Conservation (phyloP, 2,329 filamentous ascomycete genomes). For the Arthrobotrys sinensis region DNA sequence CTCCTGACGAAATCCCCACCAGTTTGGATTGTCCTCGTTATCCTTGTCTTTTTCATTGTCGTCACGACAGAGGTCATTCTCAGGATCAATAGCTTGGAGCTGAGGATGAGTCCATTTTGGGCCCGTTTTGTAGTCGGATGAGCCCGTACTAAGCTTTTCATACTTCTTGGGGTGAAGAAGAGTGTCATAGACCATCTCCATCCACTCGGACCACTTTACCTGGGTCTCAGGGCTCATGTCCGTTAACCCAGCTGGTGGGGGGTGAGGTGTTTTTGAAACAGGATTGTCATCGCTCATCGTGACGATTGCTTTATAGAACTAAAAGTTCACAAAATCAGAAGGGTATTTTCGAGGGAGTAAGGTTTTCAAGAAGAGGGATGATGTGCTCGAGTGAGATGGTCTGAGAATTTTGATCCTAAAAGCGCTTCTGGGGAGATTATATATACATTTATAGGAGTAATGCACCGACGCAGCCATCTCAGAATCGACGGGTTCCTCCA, state of each 20-base stretch:
- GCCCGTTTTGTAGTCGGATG: background rate
- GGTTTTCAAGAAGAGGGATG: no score
- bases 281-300: background rate
- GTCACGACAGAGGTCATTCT: background rate
- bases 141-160: background rate
- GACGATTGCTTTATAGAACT: no score
- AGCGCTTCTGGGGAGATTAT: no score
- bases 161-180: constrained; percentile 16
- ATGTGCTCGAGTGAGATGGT: no score
- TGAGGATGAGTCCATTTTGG: constrained; percentile 3
- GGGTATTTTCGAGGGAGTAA: no score
- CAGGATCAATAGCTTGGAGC: constrained; percentile 14
- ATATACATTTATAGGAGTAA: no score
- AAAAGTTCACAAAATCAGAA: no score
- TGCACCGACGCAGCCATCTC: no score
- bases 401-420: no score
- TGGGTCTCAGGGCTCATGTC: constrained; percentile 25
- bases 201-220: constrained; percentile 31
- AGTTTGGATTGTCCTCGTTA: background rate
- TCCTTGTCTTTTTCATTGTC: background rate
- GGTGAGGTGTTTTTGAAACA: background rate
- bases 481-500: no score
- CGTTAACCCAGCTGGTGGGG: constrained; percentile 8
- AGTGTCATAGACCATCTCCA: constrained; percentile 30
- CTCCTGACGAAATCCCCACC: background rate